phyloP scores from a whole-genome alignment of 2,329 filamentous ascomycete genomes.

The Cytospora schulzeri region DNA sequence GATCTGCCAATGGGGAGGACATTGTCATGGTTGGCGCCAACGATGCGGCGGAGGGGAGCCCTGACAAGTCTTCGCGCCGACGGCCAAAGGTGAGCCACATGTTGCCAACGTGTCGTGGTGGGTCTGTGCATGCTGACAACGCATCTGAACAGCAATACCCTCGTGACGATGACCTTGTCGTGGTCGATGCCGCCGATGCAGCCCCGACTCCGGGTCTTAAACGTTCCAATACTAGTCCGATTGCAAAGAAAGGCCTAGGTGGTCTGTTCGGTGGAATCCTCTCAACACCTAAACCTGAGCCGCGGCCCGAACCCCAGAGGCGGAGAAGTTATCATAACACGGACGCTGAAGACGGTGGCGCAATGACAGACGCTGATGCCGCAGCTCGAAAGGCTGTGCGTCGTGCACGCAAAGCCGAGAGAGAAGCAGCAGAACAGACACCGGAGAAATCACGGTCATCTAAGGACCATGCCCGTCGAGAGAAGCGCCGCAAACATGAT shows the following conservation, averaged over 20 bases:
- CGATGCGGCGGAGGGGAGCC: constrained; percentile 41
- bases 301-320: constrained; percentile 49
- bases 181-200: constrained; percentile 54
- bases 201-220: constrained; percentile 54
- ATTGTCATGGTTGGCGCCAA: constrained; percentile 49
- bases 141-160: constrained; percentile 62
- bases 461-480: constrained; percentile 59
- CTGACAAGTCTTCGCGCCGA: constrained; percentile 51
- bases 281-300: constrained; percentile 49
- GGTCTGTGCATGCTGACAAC: constrained; percentile 38
- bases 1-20: constrained; percentile 49
- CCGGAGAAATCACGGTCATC: constrained; percentile 59
- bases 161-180: constrained; percentile 61
- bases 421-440: constrained; percentile 43
- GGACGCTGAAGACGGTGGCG: constrained; percentile 57
- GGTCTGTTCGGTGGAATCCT: constrained; percentile 64
- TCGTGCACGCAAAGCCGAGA: constrained; percentile 58
- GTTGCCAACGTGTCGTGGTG: constrained; percentile 18
- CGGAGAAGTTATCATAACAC: constrained; percentile 53
- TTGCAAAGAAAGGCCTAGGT: constrained; percentile 57
- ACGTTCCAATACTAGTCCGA: constrained; percentile 61
- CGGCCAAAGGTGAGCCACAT: constrained; percentile 44
- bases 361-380: constrained; percentile 56
- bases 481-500: constrained; percentile 57
- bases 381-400: constrained; percentile 66